Evolutionary conservation across 768 basidiomycete species (phyloP).

Genomic region (Lactifluus hygrophoroides): DNA sequence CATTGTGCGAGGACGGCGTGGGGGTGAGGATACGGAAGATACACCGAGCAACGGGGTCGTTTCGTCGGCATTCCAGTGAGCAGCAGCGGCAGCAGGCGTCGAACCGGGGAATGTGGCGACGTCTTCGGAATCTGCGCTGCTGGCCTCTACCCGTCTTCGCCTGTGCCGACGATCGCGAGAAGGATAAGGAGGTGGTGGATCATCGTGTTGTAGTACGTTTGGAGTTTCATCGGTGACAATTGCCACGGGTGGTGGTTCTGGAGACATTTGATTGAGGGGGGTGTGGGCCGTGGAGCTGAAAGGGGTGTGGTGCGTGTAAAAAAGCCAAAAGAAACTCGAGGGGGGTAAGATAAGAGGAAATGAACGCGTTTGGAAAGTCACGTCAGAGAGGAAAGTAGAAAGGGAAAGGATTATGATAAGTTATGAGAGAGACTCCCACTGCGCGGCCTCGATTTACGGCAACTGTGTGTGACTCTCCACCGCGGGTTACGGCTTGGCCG

Average conservation of each 20-base stretch:
- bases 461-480: too few species aligned
- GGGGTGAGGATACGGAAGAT: slow-evolving; percentile 9
- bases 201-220: slow-evolving; percentile 27
- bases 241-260: slow-evolving; percentile 5
- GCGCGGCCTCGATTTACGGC: too few species aligned
- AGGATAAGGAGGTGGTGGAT: slow-evolving; percentile 72
- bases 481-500: neutral
- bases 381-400: neutral
- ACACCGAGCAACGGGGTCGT: slow-evolving; percentile 38
- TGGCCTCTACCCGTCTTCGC: slow-evolving; percentile 26
- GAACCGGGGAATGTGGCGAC: slow-evolving; percentile 23
- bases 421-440: too few species aligned
- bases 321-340: neutral
- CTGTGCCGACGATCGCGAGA: slow-evolving; percentile 37
- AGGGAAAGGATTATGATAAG: too few species aligned
- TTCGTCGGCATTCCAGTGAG: slow-evolving; percentile 33
- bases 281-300: too few species aligned
- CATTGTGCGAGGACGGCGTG: slow-evolving; percentile 40
- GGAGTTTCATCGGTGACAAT: neutral
- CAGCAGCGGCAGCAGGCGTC: too few species aligned
- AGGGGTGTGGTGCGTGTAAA: too few species aligned
- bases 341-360: neutral
- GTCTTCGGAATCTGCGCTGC: slow-evolving; percentile 26
- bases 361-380: neutral
- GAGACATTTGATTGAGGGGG: slow-evolving; percentile 1